Evolutionary conservation across 306 rosid species (phyloP).

Genomic region (Glycine tomentella): DNA sequence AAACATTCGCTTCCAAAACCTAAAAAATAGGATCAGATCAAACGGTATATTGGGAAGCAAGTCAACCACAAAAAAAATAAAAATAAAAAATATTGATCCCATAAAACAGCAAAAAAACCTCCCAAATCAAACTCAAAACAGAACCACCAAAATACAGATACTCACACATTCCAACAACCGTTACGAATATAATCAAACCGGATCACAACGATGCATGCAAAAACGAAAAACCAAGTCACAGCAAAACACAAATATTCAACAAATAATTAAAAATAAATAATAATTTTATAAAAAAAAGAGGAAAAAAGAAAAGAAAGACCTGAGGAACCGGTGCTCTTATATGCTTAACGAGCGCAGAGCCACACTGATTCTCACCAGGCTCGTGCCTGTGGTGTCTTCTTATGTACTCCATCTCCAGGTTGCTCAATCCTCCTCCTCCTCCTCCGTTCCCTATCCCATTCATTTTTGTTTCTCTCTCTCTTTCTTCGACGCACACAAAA

Average conservation of each 20-base stretch:
- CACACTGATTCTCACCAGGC: conserved; percentile 80
- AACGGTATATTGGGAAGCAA: neutral
- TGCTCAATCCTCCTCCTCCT: conserved; percentile 60
- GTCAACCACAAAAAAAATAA: conserved; percentile 35
- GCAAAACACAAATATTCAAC: neutral
- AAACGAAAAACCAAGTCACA: neutral
- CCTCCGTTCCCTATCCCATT: conserved; percentile 53
- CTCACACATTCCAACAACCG: conserved; percentile 5
- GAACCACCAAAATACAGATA: neutral
- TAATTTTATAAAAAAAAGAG: too few species aligned
- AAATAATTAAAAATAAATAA: too few species aligned
- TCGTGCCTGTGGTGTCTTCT: conserved; percentile 81
- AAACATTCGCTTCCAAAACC: conserved; percentile 17
- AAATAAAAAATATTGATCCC: neutral
- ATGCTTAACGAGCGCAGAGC: conserved; percentile 80
- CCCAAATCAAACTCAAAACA: conserved; percentile 27
- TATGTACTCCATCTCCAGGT: conserved; percentile 68
- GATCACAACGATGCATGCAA: conserved; percentile 26
- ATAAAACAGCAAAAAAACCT: neutral
- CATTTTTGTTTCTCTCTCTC: conserved; percentile 39
- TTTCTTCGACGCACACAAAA: neutral
- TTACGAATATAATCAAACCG: conserved; percentile 11
- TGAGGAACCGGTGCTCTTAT: conserved; percentile 89
- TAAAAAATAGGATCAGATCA: conserved; percentile 27
- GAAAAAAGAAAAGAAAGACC: conserved; percentile 40